phyloP scores from a whole-genome alignment of 1,284 basidiomycete species.

The Papiliotrema nemorosa region DNA sequence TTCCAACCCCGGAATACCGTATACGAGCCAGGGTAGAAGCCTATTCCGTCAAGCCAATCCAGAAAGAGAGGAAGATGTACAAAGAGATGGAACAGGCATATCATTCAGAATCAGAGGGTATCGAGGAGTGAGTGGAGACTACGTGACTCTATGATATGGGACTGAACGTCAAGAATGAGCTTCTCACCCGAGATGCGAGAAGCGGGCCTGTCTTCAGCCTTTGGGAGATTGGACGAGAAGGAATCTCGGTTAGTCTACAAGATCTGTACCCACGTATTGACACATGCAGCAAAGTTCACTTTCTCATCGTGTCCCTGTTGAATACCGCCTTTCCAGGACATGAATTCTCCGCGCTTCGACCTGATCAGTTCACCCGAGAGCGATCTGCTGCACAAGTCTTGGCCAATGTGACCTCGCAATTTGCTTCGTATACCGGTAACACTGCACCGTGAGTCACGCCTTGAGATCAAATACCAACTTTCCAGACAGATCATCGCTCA shows the following conservation, averaged over 20 bases:
- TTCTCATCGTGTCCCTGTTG: slow-evolving; percentile 88
- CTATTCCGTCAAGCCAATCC: slow-evolving; percentile 96
- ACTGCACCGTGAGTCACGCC: slow-evolving; percentile 6
- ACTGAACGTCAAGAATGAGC: slow-evolving; percentile 30
- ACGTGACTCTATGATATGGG: not conserved
- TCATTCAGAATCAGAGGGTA: slow-evolving; percentile 49
- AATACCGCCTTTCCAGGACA: slow-evolving; percentile 97
- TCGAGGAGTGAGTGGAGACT: slow-evolving; percentile 45
- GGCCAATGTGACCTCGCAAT: slow-evolving; percentile 25
- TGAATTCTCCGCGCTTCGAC: slow-evolving; percentile 90
- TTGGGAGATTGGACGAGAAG: slow-evolving; percentile 48
- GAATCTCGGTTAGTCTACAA: slow-evolving; percentile 40
- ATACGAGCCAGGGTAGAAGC: slow-evolving; percentile 93
- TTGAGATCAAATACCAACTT: not conserved
- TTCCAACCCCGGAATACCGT: slow-evolving; percentile 76
- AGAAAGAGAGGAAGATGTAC: slow-evolving; percentile 94
- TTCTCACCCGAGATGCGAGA: slow-evolving; percentile 50
- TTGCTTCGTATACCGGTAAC: slow-evolving; percentile 6
- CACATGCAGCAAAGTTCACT: slow-evolving; percentile 43
- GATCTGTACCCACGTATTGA: not conserved
- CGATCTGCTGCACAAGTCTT: slow-evolving; percentile 58
- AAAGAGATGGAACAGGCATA: slow-evolving; percentile 84
- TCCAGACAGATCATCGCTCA: not conserved
- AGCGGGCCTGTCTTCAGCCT: slow-evolving; percentile 45
- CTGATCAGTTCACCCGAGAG: slow-evolving; percentile 84